Conservation (phyloP, 1,139 yeast species). For the Zygosaccharomyces pseudobailii region DNA sequence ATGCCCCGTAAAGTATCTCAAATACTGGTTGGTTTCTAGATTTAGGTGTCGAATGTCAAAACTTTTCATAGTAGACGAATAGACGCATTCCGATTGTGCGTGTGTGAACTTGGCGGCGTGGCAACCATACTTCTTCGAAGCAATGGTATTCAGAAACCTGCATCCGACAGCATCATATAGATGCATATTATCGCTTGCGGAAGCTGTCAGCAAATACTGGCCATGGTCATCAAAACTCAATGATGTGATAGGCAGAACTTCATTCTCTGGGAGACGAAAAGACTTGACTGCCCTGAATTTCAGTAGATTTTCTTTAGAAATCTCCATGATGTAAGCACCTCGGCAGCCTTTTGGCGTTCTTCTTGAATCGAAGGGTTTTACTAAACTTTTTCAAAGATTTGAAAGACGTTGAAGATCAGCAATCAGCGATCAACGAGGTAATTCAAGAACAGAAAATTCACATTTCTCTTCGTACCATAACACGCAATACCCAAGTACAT, state of each 20-base stretch:
- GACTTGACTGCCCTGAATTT: constrained; percentile 52
- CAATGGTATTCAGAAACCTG: constrained; percentile 56
- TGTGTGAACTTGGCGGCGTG: constrained; percentile 85
- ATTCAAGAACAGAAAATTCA: not conserved
- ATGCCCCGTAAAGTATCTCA: constrained; percentile 87
- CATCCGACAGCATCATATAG: constrained; percentile 73
- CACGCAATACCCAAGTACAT: not conserved
- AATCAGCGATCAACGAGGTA: not conserved
- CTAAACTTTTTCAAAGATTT: not conserved
- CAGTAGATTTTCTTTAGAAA: constrained; percentile 43
- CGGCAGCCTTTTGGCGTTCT: not conserved
- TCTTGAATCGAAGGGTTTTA: not conserved
- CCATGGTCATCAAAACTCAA: constrained; percentile 86
- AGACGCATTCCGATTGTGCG: constrained; percentile 64
- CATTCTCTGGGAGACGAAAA: constrained; percentile 47
- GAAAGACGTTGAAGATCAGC: not conserved
- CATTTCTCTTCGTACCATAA: not conserved
- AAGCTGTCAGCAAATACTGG: constrained; percentile 68
- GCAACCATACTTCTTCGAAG: constrained; percentile 88
- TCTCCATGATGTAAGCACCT: constrained; percentile 12
- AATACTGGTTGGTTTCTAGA: constrained; percentile 69
- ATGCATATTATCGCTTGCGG: constrained; percentile 79
- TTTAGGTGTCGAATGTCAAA: constrained; percentile 73
- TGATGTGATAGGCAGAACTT: constrained; percentile 64
- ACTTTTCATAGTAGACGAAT: constrained; percentile 76